Conservation (phyloP, 345 rosid species). For the Linum usitatissimum region DNA sequence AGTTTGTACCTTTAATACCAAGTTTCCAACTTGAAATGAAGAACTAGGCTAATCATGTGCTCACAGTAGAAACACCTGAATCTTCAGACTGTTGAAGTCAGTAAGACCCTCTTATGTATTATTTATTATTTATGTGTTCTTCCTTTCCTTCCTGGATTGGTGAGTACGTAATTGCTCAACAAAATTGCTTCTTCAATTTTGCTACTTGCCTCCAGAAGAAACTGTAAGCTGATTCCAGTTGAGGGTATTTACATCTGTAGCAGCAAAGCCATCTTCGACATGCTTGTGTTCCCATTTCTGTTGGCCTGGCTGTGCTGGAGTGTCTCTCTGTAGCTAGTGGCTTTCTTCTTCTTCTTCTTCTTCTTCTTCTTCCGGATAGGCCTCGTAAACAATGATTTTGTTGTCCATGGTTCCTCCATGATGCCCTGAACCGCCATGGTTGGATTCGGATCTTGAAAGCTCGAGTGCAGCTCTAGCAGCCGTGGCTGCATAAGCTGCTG, state of each 20-base stretch:
- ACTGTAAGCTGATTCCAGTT: slow-evolving; percentile 5
- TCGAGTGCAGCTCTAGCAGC: slow-evolving; percentile 40
- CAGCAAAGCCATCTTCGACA: not conserved
- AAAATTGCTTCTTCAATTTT: not conserved
- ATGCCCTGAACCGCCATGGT: slow-evolving; percentile 14
- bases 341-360: not conserved
- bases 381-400: not conserved
- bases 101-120: not conserved
- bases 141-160: slow-evolving; percentile 13
- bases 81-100: not conserved
- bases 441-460: slow-evolving; percentile 29
- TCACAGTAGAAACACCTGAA: not conserved
- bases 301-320: not conserved
- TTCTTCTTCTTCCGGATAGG: slow-evolving; percentile 1
- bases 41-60: too few species aligned
- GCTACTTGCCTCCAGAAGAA: slow-evolving; percentile 5
- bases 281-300: slow-evolving; percentile 8
- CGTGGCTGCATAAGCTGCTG: slow-evolving; percentile 41
- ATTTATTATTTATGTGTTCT: slow-evolving; percentile 12
- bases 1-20: too few species aligned
- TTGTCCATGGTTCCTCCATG: slow-evolving; percentile 5
- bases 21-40: too few species aligned
- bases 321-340: slow-evolving; percentile 2
- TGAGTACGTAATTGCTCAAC: not conserved
- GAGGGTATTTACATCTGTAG: slow-evolving; percentile 6